phyloP scores from a whole-genome alignment of 2,329 filamentous ascomycete genomes.

The Aspergillus phoenicis region DNA sequence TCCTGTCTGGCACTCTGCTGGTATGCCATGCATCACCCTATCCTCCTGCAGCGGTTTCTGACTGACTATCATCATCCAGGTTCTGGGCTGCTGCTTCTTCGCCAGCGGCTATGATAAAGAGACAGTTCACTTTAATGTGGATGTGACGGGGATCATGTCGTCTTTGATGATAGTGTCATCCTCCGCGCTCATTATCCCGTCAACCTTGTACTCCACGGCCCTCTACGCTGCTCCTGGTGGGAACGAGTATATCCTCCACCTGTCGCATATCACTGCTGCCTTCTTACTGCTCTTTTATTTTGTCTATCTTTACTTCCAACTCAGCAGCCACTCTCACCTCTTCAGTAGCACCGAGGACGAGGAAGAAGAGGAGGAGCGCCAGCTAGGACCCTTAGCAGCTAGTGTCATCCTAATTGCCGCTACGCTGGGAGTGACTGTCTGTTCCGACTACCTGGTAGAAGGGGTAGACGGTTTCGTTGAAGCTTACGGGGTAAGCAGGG shows the following conservation, averaged over 20 bases:
- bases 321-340: slow-evolving; percentile 35
- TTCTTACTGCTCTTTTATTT: slow-evolving; percentile 57
- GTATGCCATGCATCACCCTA: not conserved
- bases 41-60: not conserved
- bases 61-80: slow-evolving; percentile 32
- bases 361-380: slow-evolving; percentile 17
- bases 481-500: slow-evolving; percentile 55
- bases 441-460: slow-evolving; percentile 50
- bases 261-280: slow-evolving; percentile 57
- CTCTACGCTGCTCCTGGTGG: slow-evolving; percentile 10
- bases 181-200: slow-evolving; percentile 75
- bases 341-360: slow-evolving; percentile 19
- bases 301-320: slow-evolving; percentile 59
- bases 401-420: slow-evolving; percentile 23
- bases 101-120: slow-evolving; percentile 71
- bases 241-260: slow-evolving; percentile 22
- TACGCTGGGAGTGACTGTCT: slow-evolving; percentile 23
- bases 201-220: slow-evolving; percentile 22
- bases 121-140: slow-evolving; percentile 82
- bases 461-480: slow-evolving; percentile 58
- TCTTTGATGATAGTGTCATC: slow-evolving; percentile 74
- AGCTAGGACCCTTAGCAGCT: slow-evolving; percentile 17
- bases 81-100: slow-evolving; percentile 84
- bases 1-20: slow-evolving; percentile 82
- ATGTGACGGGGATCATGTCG: slow-evolving; percentile 79